These are phyloP conservation scores for Exophiala viscosa DNA, from an alignment of 2,329 filamentous ascomycete genomes.

Conservation along the genomic window DNA sequence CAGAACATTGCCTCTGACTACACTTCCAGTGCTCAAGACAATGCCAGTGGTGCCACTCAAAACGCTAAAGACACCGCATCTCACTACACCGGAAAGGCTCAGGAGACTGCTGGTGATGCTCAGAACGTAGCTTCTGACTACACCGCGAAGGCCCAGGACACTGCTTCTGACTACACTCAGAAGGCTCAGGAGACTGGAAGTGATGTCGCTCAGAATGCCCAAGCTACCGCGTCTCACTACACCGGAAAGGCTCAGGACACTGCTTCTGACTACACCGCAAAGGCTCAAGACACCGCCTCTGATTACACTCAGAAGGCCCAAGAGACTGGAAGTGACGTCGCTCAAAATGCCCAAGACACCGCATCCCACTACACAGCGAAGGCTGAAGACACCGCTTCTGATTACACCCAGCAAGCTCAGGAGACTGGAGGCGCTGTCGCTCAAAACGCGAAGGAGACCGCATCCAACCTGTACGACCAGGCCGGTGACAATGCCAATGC, in stretches of 20 bases:
- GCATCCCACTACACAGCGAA: conserved; percentile 5
- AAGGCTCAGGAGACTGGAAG: not conserved
- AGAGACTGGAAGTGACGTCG: not conserved
- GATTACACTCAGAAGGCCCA: not conserved
- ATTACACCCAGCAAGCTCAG: not conserved
- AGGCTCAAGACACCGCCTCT: conserved; percentile 6
- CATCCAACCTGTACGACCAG: conserved; percentile 3
- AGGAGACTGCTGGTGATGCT: not conserved
- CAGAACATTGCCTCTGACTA: conserved; percentile 14
- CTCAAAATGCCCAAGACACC: conserved; percentile 8
- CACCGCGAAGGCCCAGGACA: conserved; percentile 3
- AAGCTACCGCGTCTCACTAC: conserved; percentile 9
- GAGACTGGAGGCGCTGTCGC: not conserved
- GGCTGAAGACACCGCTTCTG: conserved; percentile 5
- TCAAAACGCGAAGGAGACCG: conserved; percentile 8
- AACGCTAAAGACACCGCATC: conserved; percentile 4
- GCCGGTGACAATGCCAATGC: conserved; percentile 7
- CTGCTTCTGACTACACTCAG: conserved; percentile 1
- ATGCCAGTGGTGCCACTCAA: conserved; percentile 11
- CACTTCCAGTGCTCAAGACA: conserved; percentile 7
- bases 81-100: not conserved
- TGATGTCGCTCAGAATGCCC: not conserved
- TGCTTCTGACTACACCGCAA: not conserved
- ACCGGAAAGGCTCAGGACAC: conserved; percentile 6
- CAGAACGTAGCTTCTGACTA: conserved; percentile 2